Base-by-base conservation (phyloP, 306 rosid species). In the Vicia faba region DNA sequence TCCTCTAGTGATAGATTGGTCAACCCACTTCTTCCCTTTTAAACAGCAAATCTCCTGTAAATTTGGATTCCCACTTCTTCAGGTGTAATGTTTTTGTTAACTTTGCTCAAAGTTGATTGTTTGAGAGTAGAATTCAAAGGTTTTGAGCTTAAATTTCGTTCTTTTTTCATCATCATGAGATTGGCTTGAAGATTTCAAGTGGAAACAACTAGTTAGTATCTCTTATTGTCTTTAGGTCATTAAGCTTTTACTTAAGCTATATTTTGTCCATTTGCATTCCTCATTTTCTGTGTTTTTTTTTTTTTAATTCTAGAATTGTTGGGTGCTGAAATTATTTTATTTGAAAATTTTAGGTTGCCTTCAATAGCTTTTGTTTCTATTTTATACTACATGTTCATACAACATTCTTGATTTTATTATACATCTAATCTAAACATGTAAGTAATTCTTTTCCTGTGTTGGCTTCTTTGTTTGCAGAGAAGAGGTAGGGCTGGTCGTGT, bases 401-500 rank as follows among this genome's bases (percentile, higher is more conserved):
- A 8, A 26, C 31, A 31, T 62, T 64, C 38, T 77, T 71, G 16
- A 53, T 5, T 78, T 40, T 55, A 5, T 18, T 50, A 10, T 49
- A 29, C 57, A 33, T 18, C 40, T 58, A 70, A 44, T 18, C 40
- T 58, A 70, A 44, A 68, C 69, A 25, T 51, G 71, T 58, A 73
- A 73, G 26, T 69, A 69, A 44, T 38, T 55, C 49, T 69, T 59
- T 11, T 50, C 40, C 49, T 55, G 23, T 18, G 23, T 46, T 68
- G 78, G 14, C 41, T 75, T 82, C 57, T 16, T 72, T 78, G 78
- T 76, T 74, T 82, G 67, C 97, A 93, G 96, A 89, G 98, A 86
- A 86, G 84, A 76, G 98, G 98, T 44, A 85, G 96, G 84, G 98
- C 98, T 50, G 98, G 98, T 44, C 98, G 96, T 63, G 98, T 93